Percentiles rank a stretch among this genome's conserved stretches.
These are phyloP conservation scores for Sisymbrium altissimum DNA, from an alignment of 345 rosid genomes.

Conservation along the genomic window DNA sequence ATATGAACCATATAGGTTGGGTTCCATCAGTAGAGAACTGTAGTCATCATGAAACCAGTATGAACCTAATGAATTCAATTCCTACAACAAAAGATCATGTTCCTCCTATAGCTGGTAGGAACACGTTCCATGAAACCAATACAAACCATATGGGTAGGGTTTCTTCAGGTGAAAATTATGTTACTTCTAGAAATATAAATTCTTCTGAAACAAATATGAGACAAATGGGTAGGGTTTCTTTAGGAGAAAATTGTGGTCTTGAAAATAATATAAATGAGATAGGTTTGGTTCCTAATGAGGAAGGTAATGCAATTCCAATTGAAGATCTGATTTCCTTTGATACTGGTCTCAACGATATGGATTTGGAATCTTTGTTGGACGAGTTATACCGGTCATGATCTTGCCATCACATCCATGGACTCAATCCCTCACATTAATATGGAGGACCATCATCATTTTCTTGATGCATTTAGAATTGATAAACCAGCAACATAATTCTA, in stretches of 20 bases:
- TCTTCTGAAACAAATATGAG: not conserved
- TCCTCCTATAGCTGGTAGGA: not conserved
- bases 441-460: not conserved
- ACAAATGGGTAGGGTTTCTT: not conserved
- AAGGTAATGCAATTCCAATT: not conserved
- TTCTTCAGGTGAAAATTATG: not conserved
- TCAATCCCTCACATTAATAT: not conserved
- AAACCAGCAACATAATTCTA: not conserved
- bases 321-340: slow-evolving; percentile 17
- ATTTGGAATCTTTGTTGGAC: not conserved
- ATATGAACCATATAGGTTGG: not conserved
- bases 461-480: not conserved
- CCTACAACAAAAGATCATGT: not conserved
- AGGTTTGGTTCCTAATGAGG: not conserved
- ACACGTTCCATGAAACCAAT: not conserved
- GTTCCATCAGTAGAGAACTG: not conserved
- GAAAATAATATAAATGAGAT: not conserved
- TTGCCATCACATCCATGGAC: not conserved
- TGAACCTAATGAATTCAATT: not conserved
- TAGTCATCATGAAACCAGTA: not conserved
- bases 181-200: not conserved
- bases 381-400: not conserved
- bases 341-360: not conserved
- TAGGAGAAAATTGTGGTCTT: not conserved
- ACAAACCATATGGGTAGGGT: not conserved